Evolutionary conservation across 352 stramenopile genomes (phyloP), one percentile per base, ranked within the genome.

Genomic region (Phytophthora citricola): DNA sequence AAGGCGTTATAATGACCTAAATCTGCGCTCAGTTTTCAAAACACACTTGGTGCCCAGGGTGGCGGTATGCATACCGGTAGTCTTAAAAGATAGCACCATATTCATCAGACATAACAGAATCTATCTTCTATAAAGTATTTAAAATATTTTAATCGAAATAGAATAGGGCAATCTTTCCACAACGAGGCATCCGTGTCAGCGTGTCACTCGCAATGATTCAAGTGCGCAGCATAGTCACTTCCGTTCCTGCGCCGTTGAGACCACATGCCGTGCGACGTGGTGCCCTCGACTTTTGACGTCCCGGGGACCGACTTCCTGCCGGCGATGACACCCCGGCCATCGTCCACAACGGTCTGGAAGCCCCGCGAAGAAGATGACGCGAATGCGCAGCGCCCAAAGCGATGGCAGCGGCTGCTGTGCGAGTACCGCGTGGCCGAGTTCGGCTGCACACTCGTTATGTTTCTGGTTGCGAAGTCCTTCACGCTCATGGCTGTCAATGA

Each of bases 351-450:
- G 26, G 55, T 22, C 26, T 71, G 66, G 66, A 70, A 69, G n/a
- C 54, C 52, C 26, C 66, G 40, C 9, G 41, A 64, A 12, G 43
- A 71, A 27, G 61, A 71, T 44, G 49, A 57, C 44, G 61, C 53
- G 32, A 31, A 36, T 14, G 47, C 48, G 26, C 49, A 54, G 7
- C 54, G 43, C 5, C 69, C 54, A 2, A 53, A 56, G 44, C 51
- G 49, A 39, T 62, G 60, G 55, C 52, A 66, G 50, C 58, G 56
- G 14, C 14, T 72, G 17, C 27, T 79, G 27, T 34, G 54, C 24
- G 40, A 69, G 24, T 71, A 75, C 38, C 63, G 67, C 12, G 67
- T 76, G 31, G 53, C 63, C 6, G 71, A 79, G 39, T 79, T 74
- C 39, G 63, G 55, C 41, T 51, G 45, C 47, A 72, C 71, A n/a